Evolutionary conservation across 768 basidiomycete genomes (phyloP).

Genomic region (Boletus pseudopeckii): DNA sequence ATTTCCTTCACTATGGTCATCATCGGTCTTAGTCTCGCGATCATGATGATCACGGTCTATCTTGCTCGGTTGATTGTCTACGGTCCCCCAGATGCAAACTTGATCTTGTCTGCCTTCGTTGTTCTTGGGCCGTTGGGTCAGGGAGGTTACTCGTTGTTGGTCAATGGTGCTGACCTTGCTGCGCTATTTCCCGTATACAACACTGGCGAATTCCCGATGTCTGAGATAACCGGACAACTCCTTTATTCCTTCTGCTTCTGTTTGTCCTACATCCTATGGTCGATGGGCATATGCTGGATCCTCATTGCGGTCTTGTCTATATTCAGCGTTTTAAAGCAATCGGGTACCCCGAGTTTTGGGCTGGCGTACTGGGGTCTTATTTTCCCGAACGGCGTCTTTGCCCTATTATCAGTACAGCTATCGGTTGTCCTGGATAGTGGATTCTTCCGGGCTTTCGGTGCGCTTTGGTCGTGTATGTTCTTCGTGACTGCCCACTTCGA

Average conservation of each 20-base stretch:
- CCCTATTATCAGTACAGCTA: constrained; percentile 47
- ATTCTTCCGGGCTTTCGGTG: constrained; percentile 52
- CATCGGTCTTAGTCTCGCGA: constrained; percentile 45
- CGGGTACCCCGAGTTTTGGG: constrained; percentile 39
- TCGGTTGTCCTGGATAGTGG: constrained; percentile 45
- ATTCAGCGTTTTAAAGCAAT: constrained; percentile 28
- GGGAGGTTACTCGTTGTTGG: constrained; percentile 44
- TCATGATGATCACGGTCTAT: constrained; percentile 50
- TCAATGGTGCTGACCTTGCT: constrained; percentile 39
- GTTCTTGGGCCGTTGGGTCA: constrained; percentile 54
- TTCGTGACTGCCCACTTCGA: neutral
- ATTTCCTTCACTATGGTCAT: constrained; percentile 42
- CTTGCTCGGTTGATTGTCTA: constrained; percentile 41
- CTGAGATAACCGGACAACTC: constrained; percentile 37
- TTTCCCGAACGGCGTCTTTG: constrained; percentile 55
- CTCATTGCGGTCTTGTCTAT: constrained; percentile 42
- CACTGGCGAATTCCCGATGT: constrained; percentile 31
- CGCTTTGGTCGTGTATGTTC: constrained; percentile 48
- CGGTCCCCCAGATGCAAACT: constrained; percentile 38
- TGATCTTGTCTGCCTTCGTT: constrained; percentile 45
- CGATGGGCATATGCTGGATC: constrained; percentile 54
- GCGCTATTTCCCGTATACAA: constrained; percentile 33
- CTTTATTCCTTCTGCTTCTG: constrained; percentile 44
- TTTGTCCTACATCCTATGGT: constrained; percentile 48
- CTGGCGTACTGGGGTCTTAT: constrained; percentile 53